phyloP scores from a whole-genome alignment of 2,329 filamentous ascomycete genomes.

The Phyllosticta citriasiana region DNA sequence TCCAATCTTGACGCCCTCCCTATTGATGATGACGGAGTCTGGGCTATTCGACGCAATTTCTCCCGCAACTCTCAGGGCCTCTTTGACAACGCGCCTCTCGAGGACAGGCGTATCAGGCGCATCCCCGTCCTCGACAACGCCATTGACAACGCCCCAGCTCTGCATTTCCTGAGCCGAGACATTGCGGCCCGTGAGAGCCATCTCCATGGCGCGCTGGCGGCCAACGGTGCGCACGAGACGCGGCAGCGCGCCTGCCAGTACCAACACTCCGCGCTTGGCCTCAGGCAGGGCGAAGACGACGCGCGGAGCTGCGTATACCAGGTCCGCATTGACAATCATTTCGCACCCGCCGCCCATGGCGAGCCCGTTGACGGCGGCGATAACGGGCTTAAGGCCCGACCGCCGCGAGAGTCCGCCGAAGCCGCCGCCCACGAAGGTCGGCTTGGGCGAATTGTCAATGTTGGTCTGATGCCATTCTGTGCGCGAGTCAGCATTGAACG shows the following conservation, averaged over 20 bases:
- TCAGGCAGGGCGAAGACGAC: constrained; percentile 20
- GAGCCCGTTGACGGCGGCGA: constrained; percentile 50
- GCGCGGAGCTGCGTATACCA: constrained; percentile 17
- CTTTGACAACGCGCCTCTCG: constrained; percentile 39
- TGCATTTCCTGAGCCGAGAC: constrained; percentile 15
- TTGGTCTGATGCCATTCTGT: constrained; percentile 6
- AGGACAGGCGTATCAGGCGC: background rate
- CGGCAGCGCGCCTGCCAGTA: constrained; percentile 19
- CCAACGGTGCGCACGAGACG: constrained; percentile 19
- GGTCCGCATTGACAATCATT: constrained; percentile 19
- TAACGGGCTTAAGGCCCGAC: constrained; percentile 50
- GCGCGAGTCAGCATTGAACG: background rate
- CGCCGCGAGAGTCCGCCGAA: constrained; percentile 48
- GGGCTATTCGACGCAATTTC: constrained; percentile 59
- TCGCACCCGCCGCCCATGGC: constrained; percentile 20
- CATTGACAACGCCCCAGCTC: constrained; percentile 20
- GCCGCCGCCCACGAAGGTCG: constrained; percentile 22
- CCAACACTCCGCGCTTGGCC: constrained; percentile 19
- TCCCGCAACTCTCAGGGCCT: constrained; percentile 52
- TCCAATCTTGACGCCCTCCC: constrained; percentile 60
- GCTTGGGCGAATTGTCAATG: background rate
- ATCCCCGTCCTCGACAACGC: constrained; percentile 14
- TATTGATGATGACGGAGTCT: constrained; percentile 64
- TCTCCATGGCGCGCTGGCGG: constrained; percentile 19
- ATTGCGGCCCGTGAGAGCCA: constrained; percentile 18